Evolutionary conservation across 257 asterid genomes (phyloP), one percentile per base, ranked within the genome.

Genomic region (Parsonsia alboflavescens): DNA sequence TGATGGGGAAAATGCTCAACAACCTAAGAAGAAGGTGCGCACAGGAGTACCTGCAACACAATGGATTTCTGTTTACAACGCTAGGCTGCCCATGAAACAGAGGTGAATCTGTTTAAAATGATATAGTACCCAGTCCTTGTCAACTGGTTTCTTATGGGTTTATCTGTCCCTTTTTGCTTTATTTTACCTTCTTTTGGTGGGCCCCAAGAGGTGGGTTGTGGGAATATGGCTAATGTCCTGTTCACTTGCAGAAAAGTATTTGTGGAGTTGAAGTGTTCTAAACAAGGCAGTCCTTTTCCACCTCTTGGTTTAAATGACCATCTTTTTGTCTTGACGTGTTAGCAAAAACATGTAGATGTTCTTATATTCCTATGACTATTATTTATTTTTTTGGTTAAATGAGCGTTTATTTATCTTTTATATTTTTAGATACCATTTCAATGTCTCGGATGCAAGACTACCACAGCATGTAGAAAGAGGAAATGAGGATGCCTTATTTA

Each of bases 51-150:
- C 88, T 49, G 88, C 88, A 11, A 77, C 84, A 13, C 88, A 84
- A 45, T 84, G 88, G 88, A 81, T 84, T n/a, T 80, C 86, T 54
- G 76, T 84, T 72, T 84, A 84, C 75, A 84, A 84, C 80, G 86
- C 88, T 15, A 75, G 86, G 78, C 75, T 62, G 75, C 88, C 88
- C 44, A 84, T 84, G 88, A 84, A 84, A 70, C 88, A 84, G 73
- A 68, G 88, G 86, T 82, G 66, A 72, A 72, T 1, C 28, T 70
- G 7, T 68, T 66, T 62, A 73, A n/a, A 28, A 26, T 28, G 11
- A 28, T 68, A n/a, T 46, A 36, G 16, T 13, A 45, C 52, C 17
- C 15, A 2, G 16, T 57, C 48, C 70, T 24, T 16, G 65, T 63
- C 41, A 12, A 22, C 16, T 15, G 5, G 13, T 68, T 19, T 7